phyloP scores from a whole-genome alignment of 148 eudicot genomes.

The Diospyros lotus region DNA sequence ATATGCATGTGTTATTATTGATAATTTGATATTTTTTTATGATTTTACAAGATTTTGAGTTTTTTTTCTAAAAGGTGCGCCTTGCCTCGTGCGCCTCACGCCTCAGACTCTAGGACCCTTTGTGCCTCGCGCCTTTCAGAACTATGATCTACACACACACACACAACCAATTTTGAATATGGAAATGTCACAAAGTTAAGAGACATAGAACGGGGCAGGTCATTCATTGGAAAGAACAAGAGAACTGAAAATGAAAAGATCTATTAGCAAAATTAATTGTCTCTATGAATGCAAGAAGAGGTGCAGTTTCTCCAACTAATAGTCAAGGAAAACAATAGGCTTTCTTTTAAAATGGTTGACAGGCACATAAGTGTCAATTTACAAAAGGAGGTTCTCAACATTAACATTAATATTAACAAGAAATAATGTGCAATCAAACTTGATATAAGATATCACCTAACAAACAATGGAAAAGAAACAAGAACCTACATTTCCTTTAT shows the following conservation, averaged over 20 bases:
- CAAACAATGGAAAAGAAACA: neutral
- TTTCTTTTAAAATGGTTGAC: neutral
- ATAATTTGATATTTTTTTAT: no score
- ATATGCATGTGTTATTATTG: no score
- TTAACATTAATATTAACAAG: neutral
- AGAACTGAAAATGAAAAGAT: neutral
- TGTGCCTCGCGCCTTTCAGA: no score
- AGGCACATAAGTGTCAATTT: neutral
- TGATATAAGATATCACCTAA: no score
- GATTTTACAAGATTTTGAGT: no score
- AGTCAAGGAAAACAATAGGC: neutral
- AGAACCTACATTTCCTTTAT: conserved; percentile 83
- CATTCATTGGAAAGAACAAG: neutral
- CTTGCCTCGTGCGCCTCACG: no score
- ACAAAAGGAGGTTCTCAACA: neutral
- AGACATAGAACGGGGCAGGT: neutral
- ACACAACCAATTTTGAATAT: no score
- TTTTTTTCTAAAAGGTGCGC: no score
- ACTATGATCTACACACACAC: no score
- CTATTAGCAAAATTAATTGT: neutral
- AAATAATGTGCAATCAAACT: no score
- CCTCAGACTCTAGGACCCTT: no score
- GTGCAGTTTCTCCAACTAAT: neutral
- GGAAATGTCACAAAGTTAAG: neutral
- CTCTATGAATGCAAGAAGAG: neutral